Conservation (phyloP, 2,329 filamentous ascomycete species). For the Endocalyx cinctus region DNA sequence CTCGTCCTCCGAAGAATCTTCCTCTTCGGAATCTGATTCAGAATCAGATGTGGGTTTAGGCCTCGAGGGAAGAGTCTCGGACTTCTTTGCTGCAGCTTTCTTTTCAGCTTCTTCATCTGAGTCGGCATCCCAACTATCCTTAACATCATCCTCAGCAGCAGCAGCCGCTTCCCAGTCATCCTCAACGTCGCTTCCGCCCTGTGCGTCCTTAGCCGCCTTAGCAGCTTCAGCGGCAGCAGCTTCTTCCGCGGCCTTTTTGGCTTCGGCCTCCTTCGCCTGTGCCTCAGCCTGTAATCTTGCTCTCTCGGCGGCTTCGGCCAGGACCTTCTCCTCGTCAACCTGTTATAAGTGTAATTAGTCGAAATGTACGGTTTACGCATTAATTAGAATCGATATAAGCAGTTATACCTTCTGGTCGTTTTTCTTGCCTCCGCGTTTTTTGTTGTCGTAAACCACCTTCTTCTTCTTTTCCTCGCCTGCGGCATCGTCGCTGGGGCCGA, state of each 20-base stretch:
- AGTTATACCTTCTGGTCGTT: conserved; percentile 51
- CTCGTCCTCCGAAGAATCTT: conserved; percentile 66
- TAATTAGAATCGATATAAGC: no score
- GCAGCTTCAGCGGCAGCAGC: conserved; percentile 53
- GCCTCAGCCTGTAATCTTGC: conserved; percentile 65
- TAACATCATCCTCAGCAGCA: conserved; percentile 71
- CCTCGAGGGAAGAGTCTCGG: background rate
- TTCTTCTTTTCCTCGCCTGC: conserved; percentile 65
- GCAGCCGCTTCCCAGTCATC: conserved; percentile 89
- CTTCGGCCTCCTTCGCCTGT: conserved; percentile 56
- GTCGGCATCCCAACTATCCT: conserved; percentile 93
- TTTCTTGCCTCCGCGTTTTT: conserved; percentile 65
- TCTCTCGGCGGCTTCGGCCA: conserved; percentile 74
- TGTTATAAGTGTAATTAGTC: conserved; percentile 27
- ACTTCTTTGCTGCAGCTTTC: conserved; percentile 32
- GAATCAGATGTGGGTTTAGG: conserved; percentile 32
- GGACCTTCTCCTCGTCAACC: conserved; percentile 71
- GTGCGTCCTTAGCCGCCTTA: conserved; percentile 50
- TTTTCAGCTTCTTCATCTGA: conserved; percentile 69
- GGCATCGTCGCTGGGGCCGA: conserved; percentile 54
- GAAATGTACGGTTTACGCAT: no score
- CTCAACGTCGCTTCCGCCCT: conserved; percentile 57
- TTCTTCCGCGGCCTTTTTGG: conserved; percentile 54
- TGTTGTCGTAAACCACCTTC: conserved; percentile 68
- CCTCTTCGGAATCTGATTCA: conserved; percentile 47